Conservation (phyloP, 768 basidiomycete genomes). For the Trichaptum fuscoviolaceum region DNA sequence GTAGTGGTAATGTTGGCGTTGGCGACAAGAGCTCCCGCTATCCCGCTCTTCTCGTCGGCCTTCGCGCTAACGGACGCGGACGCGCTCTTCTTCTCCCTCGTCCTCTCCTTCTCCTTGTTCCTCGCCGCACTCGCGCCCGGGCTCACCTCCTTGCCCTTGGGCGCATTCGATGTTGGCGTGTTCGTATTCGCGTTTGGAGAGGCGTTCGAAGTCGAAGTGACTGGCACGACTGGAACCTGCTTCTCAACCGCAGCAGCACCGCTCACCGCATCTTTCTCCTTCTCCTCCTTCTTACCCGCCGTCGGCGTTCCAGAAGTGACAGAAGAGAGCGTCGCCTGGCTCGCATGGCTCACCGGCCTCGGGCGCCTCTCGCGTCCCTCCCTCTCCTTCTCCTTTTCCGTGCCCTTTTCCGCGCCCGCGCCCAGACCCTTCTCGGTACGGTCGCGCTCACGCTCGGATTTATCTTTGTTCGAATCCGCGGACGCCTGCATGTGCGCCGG, state of each 20-base stretch:
- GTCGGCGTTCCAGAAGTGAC: background rate
- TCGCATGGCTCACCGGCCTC: constrained; percentile 3
- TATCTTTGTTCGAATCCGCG: background rate
- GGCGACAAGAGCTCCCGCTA: no score
- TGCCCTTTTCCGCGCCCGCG: background rate
- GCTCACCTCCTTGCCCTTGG: background rate
- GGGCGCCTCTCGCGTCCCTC: background rate
- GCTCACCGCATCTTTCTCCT: background rate
- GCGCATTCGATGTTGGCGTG: background rate
- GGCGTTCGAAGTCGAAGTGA: background rate
- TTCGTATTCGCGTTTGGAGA: background rate
- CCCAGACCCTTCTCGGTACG: background rate
- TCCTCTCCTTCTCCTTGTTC: background rate
- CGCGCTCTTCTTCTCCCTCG: background rate
- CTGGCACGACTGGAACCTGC: no score
- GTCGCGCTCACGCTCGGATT: background rate
- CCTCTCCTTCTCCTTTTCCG: background rate
- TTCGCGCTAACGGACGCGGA: no score
- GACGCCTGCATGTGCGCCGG: constrained; percentile 4
- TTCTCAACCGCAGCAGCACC: no score
- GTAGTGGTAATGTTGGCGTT: background rate
- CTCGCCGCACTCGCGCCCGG: background rate
- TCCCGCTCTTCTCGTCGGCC: no score
- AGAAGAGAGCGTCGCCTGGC: background rate
- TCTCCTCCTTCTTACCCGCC: background rate